Percentiles rank a stretch among this genome's conserved stretches.
Evolutionary conservation across 139 green algal genomes (phyloP).

Genomic region (Zygnema cylindricum): DNA sequence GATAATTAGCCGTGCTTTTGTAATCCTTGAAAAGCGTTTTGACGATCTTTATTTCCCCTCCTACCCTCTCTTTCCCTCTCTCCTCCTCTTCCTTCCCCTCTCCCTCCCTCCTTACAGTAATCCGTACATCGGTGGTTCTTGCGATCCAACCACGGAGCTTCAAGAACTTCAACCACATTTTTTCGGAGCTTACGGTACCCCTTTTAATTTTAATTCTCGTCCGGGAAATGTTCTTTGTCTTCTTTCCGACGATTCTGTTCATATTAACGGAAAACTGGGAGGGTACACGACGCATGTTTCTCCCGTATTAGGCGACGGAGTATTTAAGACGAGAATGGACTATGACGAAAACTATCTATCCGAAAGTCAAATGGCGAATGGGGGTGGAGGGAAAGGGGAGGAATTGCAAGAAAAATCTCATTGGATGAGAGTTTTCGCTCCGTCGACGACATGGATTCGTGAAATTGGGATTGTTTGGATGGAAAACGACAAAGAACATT

Average conservation of each 20-base stretch:
- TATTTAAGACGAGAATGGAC: not conserved
- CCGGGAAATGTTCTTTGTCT: not conserved
- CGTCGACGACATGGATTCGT: constrained; percentile 33
- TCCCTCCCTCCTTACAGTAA: too few species aligned
- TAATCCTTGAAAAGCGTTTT: too few species aligned
- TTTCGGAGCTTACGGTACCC: not conserved
- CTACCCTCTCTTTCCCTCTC: too few species aligned
- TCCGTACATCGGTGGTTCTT: not conserved
- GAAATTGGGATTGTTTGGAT: constrained; percentile 40
- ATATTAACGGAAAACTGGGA: not conserved
- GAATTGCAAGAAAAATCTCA: too few species aligned
- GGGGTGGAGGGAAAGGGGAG: not conserved
- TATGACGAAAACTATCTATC: not conserved
- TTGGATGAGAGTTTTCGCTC: not conserved
- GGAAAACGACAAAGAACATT: not conserved
- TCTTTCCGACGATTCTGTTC: not conserved
- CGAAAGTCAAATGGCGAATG: not conserved
- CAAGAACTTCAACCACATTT: not conserved
- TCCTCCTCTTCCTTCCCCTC: too few species aligned
- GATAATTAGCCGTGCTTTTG: too few species aligned
- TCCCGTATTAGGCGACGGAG: not conserved
- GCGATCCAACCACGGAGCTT: not conserved
- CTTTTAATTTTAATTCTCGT: not conserved
- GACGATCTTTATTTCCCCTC: too few species aligned
- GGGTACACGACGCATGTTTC: not conserved